Conservation (phyloP, 768 basidiomycete species). For the Leccinum olivaceopallidum region DNA sequence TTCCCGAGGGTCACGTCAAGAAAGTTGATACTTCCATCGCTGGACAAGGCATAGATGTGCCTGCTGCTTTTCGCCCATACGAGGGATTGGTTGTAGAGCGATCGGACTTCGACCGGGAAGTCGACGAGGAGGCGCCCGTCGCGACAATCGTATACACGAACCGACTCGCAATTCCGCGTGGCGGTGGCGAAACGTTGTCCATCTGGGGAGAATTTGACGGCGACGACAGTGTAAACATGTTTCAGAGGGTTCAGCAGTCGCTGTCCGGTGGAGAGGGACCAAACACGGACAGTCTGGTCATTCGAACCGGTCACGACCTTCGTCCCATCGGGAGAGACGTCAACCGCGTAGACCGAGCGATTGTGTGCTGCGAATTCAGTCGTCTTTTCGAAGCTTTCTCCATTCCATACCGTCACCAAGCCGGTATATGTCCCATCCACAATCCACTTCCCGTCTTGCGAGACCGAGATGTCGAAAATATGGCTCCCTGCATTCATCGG, state of each 20-base stretch:
- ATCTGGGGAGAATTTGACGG: slow-evolving; percentile 13
- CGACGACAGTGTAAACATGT: not conserved
- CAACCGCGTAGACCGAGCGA: not conserved
- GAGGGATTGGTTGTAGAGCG: not conserved
- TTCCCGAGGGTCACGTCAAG: not conserved
- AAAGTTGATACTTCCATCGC: not conserved
- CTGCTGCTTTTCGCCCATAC: not conserved
- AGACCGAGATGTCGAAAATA: not conserved
- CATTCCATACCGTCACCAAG: not conserved
- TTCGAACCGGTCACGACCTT: slow-evolving; percentile 1
- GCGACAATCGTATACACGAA: slow-evolving; percentile 5
- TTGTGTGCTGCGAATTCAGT: not conserved
- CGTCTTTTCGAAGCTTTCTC: not conserved
- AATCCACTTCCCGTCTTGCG: not conserved
- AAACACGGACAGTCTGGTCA: slow-evolving; percentile 1
- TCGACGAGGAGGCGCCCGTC: not conserved
- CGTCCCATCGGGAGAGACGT: slow-evolving; percentile 9
- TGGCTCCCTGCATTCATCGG: not conserved
- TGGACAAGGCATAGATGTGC: not conserved
- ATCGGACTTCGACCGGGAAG: not conserved
- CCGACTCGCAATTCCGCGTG: not conserved
- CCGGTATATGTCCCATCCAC: not conserved
- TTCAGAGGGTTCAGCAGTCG: not conserved
- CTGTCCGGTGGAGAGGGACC: slow-evolving; percentile 3
- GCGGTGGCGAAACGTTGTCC: slow-evolving; percentile 3